Evolutionary conservation across 305 asterid genomes (phyloP).

Genomic region (Rubia peregrina): DNA sequence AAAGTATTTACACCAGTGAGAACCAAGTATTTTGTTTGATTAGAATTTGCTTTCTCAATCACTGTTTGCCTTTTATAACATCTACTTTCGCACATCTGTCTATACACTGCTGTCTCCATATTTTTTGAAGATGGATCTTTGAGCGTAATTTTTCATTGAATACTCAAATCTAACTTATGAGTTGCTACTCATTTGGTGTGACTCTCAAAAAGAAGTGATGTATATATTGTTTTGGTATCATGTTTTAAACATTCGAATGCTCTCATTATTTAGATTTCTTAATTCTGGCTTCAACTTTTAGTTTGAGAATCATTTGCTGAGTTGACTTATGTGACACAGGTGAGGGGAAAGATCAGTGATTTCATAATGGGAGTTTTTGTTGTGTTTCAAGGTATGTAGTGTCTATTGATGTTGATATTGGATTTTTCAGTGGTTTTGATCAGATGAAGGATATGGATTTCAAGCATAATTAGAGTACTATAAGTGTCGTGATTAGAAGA

Average conservation of each 20-base stretch:
- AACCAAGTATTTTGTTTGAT: background rate
- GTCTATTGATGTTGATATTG: slow-evolving; percentile 11
- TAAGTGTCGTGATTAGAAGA: background rate
- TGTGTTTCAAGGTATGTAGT: slow-evolving; percentile 62
- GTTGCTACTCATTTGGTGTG: background rate
- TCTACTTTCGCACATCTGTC: background rate
- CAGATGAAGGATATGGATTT: background rate
- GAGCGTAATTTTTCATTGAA: background rate
- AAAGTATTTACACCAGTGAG: background rate
- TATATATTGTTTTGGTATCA: background rate
- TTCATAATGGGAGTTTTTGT: slow-evolving; percentile 58
- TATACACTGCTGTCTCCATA: background rate
- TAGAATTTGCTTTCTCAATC: background rate
- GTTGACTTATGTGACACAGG: slow-evolving; percentile 41
- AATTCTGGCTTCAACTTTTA: background rate
- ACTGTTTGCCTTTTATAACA: background rate
- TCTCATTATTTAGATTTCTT: background rate
- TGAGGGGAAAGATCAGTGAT: slow-evolving; percentile 61
- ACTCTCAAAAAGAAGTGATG: background rate
- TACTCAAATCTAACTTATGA: background rate
- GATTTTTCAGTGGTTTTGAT: background rate
- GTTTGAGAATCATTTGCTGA: slow-evolving; percentile 7
- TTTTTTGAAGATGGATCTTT: background rate
- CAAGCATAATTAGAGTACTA: background rate
- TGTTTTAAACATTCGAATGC: background rate